Base-by-base conservation (phyloP, 371 early-diverging fungal species). In the Batkoa obscura region DNA sequence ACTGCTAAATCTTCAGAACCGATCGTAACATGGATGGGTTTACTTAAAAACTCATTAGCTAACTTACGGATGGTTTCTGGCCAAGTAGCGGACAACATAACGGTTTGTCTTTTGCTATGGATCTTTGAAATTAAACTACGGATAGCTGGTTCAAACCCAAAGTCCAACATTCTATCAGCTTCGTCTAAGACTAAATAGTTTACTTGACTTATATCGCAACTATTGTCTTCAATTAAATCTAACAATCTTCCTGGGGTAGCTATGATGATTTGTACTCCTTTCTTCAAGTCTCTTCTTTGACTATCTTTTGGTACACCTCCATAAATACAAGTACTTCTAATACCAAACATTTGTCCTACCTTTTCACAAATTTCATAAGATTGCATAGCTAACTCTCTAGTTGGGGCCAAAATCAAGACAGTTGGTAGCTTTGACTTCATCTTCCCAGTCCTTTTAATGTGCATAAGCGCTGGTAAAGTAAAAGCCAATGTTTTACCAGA, bases 371-470 rank as follows among this genome's bases (percentile, higher is more conserved):
- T 73, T 51, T 82, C 83, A 59, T 86, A 73, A 64, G 85, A 92
- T 71, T 98, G 98, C 74, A 81, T 75, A 15, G 95, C 95, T 43
- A 98, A 72, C 67, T 98, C 98, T 64, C 96, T 89, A 9, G 98
- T 98, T 32, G 90, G 91, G 0, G 90, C 86, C 17, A 98, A 69
- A 8, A 95, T 87, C 31, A 98, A 73, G 56, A 83, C 80, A 50
- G 71, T 64, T 2, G 84, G 82, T 34, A 70, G 68, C 51, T 68
- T 70, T 46, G 23, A 76, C 23, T 60, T 56, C 41, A 54, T 52
- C 10, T 64, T 60, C 12, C 41, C 23, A n/a, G 13, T 23, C 32
- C 39, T 64, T 37, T 74, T 64, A 50, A 81, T 72, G 60, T 79
- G 80, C 43, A 75, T 75, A 47, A 81, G 70, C 37, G 91, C 91